Percentiles rank a stretch among this genome's conserved stretches.
Conservation (phyloP, 177 flowering plant species). For the Vitis hybrid region DNA sequence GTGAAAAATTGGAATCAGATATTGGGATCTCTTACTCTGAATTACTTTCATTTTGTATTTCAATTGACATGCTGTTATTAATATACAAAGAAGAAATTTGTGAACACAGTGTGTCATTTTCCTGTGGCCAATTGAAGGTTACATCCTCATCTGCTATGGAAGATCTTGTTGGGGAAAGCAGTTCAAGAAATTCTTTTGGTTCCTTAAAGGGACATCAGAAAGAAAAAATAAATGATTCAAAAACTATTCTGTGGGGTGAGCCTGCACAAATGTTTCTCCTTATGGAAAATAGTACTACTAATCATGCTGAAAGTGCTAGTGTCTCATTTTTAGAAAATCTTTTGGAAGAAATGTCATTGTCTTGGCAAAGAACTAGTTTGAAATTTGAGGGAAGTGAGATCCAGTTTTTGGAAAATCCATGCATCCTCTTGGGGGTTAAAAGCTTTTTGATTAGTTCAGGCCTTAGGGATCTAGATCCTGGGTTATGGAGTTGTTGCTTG, state of each 20-base stretch:
- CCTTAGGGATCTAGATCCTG: constrained; percentile 25
- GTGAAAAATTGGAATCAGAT: constrained; percentile 23
- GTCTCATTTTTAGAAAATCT: constrained; percentile 28
- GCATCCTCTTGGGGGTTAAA: constrained; percentile 55
- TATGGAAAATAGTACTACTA: constrained; percentile 20
- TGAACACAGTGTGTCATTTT: constrained; percentile 41
- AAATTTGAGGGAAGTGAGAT: constrained; percentile 33
- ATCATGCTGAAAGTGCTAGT: constrained; percentile 17
- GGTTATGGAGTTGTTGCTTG: constrained; percentile 48
- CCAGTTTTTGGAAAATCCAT: constrained; percentile 45
- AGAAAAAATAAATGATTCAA: constrained; percentile 18
- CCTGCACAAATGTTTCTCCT: constrained; percentile 41
- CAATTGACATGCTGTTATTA: constrained; percentile 38
- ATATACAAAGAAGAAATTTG: constrained; percentile 30
- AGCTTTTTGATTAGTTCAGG: constrained; percentile 40
- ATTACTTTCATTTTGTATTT: constrained; percentile 39
- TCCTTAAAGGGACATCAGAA: constrained; percentile 22
- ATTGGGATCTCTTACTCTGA: constrained; percentile 29
- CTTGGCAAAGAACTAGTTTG: constrained; percentile 40
- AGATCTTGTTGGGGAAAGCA: constrained; percentile 15
- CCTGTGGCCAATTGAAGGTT: constrained; percentile 59
- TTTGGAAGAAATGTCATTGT: constrained; percentile 54
- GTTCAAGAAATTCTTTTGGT: constrained; percentile 12
- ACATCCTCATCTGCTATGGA: constrained; percentile 26
- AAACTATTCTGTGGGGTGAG: constrained; percentile 52